Conservation (phyloP, 2,329 filamentous ascomycete genomes). For the Aspergillus intermedius region DNA sequence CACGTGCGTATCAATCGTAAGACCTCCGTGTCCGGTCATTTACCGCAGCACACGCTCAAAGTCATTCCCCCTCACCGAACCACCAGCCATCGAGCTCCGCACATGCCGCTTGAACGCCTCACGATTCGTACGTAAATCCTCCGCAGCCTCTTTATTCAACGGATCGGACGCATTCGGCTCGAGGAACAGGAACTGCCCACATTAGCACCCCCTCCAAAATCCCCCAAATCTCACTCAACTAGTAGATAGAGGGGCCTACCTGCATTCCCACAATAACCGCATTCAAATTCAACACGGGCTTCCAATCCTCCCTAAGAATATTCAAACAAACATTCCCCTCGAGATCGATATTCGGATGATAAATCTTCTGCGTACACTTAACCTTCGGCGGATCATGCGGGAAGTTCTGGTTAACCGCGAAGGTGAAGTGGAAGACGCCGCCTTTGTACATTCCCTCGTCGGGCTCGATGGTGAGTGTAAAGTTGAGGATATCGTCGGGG, state of each 20-base stretch:
- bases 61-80: constrained; percentile 60
- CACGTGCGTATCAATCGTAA: constrained; percentile 14
- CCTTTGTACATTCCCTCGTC: constrained; percentile 72
- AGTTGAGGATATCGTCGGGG: constrained; percentile 54
- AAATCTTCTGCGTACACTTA: constrained; percentile 95
- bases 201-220: neutral
- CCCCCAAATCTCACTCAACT: no score
- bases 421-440: constrained; percentile 81
- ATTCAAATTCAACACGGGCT: constrained; percentile 93
- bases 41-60: constrained; percentile 77
- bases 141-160: constrained; percentile 96
- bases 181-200: constrained; percentile 78
- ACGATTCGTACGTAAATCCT: constrained; percentile 77
- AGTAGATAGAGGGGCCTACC: constrained; percentile 41
- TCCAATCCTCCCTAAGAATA: constrained; percentile 97
- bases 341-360: constrained; percentile 97
- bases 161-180: constrained; percentile 96
- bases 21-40: neutral
- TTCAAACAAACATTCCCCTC: constrained; percentile 98
- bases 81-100: constrained; percentile 73
- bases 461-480: constrained; percentile 44
- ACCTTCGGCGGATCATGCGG: constrained; percentile 97
- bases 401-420: constrained; percentile 89
- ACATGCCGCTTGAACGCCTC: constrained; percentile 93
- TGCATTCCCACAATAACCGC: constrained; percentile 92